phyloP scores from a whole-genome alignment of 140 eudicot species.

The Oenanthe javanica region DNA sequence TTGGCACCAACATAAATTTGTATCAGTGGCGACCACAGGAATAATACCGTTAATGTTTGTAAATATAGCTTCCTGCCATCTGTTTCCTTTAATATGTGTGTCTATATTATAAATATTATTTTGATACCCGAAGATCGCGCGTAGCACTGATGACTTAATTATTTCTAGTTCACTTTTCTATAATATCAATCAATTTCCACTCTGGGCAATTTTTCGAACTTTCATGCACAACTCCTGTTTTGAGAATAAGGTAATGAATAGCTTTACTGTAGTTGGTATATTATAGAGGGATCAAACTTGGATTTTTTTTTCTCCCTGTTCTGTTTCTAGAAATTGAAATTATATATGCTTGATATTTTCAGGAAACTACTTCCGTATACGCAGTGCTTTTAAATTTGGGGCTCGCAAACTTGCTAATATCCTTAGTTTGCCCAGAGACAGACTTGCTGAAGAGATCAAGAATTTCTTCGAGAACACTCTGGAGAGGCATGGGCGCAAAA shows the following conservation, averaged over 20 bases:
- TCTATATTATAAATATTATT: neutral
- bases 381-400: conserved; percentile 53
- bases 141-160: neutral
- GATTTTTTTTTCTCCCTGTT: neutral
- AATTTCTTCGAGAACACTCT: conserved; percentile 52
- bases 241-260: neutral
- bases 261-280: neutral
- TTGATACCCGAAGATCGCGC: neutral
- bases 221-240: neutral
- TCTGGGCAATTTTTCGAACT: neutral
- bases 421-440: conserved; percentile 34
- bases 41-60: neutral
- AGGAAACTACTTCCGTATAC: conserved; percentile 58
- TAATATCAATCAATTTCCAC: neutral
- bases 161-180: neutral
- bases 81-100: neutral
- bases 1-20: neutral
- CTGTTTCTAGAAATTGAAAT: neutral
- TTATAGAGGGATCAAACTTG: neutral
- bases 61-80: neutral
- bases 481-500: conserved; percentile 26
- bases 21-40: neutral
- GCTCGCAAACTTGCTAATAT: conserved; percentile 56
- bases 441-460: conserved; percentile 34
- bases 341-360: neutral